Evolutionary conservation across 2,329 filamentous ascomycete species (phyloP).

Genomic region (Monilinia laxa): DNA sequence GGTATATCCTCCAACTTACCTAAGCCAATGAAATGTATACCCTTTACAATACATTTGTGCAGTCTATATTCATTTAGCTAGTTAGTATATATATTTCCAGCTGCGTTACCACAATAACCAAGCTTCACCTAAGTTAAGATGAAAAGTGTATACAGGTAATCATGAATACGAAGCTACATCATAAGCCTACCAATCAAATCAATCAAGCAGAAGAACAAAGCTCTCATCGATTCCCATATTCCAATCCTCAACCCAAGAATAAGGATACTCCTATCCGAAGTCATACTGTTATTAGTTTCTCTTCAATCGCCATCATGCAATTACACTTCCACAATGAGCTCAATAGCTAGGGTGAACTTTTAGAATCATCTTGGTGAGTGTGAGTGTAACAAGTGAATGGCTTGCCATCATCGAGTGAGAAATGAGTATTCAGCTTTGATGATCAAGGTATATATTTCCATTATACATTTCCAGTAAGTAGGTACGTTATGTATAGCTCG

Average conservation of each 20-base stretch:
- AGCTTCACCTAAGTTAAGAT: too few relatives aligned
- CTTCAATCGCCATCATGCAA: neutral
- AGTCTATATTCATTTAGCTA: too few relatives aligned
- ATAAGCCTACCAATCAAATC: too few relatives aligned
- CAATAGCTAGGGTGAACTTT: neutral
- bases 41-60: too few relatives aligned
- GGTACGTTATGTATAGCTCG: neutral
- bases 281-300: neutral
- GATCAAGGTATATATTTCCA: neutral
- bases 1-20: neutral
- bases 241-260: neutral
- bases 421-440: neutral
- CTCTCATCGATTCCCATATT: neutral
- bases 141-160: too few relatives aligned
- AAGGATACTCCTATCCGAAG: neutral
- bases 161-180: too few relatives aligned
- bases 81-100: neutral
- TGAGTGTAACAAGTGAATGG: neutral
- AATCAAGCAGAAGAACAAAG: neutral
- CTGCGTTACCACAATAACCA: too few relatives aligned
- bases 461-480: neutral
- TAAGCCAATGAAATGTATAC: slow-evolving; percentile 1
- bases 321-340: neutral
- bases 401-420: neutral
- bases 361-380: neutral